Evolutionary conservation across 768 basidiomycete genomes (phyloP), one percentile per base, ranked within the genome.

Genomic region (Strobilomyces echinocephalus): DNA sequence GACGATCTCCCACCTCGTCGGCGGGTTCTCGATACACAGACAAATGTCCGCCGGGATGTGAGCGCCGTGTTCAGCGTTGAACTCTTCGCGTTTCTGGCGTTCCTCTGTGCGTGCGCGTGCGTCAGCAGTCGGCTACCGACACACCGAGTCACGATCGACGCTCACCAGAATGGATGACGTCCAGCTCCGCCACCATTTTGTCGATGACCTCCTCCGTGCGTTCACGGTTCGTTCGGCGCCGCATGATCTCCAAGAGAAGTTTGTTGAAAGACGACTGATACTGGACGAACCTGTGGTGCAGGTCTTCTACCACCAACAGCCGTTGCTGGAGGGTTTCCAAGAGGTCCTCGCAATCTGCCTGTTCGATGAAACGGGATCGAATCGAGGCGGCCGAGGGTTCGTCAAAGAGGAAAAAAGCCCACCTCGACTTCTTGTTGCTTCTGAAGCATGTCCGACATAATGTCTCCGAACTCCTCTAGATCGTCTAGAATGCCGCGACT

Each of bases 41-140:
- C 91, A 92, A 36, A 93, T 76, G 59, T 93, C 91, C 57, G 84
- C 79, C 1, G 90, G 90, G 2, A 93, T 76, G 65, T 86, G 80
- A 12, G 76, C 76, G 0, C 88, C 90, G 46, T 91, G 83, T 43
- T 85, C 84, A 4, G 75, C 74, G 56, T 89, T 88, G 68, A 93
- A 93, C 33, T 76, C 77, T 44, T 78, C 76, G 35, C 91, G 79
- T 12, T 79, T 67, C 52, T 75, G 73, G 20, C 76, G 76, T 66
- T 93, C 91, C 72, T 88, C 90, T 92, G 63, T 8, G 4, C 31
- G 14, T 12, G 14, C 12, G 8, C 40, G 40, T 5, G 18, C 5
- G 21, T 38, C 36, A 31, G 16, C 5, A 36, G 8, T n/a, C 20
- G 14, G n/a, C n/a, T n/a, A n/a, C 15, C 5, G 3, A 20, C n/a